Evolutionary conservation across 495 filamentous ascomycete species (phyloP), one percentile per base, ranked within the genome.

Genomic region (Penicillium goetzii): DNA sequence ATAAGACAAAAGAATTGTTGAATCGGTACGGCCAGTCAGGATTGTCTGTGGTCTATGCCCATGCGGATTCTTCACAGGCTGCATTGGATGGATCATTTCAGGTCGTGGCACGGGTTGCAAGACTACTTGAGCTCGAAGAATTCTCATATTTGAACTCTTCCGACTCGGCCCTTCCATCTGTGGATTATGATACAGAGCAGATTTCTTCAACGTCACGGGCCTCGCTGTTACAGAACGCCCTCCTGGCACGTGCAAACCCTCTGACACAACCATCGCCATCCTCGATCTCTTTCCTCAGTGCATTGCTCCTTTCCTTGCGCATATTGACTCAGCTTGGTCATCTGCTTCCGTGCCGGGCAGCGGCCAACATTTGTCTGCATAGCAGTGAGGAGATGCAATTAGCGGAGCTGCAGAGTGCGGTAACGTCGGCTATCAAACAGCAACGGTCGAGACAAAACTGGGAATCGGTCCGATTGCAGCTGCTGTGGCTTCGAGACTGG

Each of bases 401-500:
- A 56, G 71, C 74, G 12, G 84, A 91, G 52, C 76, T 93, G 41
- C 79, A 81, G 21, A 88, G 80, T 53, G 80, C 91, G 11, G 83
- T 96, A 23, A 80, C 83, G 41, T 79, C 78, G 3, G 72, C 82
- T 4, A 71, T 78, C 30, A 81, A 78, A 33, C 81, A 84, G 21
- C 72, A 81, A 55, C 84, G 81, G 49, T 85, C 90, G 61, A 86
- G 87, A 26, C 84, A 82, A 62, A 85, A 88, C 53, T 96, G 93
- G 93, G 78, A 78, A 40, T 75, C 75, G 25, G 80, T 85, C 9
- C 83, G 91, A 40, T 81, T 85, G 55, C 85, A 90, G 68, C 71
- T 97, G 17, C 75, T 94, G 2, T 97, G 93, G 93, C 84, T 97
- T 32, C 85, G 86, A 68, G 85, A 88, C 71, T 96, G 93, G 93